Evolutionary conservation across 257 asterid genomes (phyloP).

Genomic region (Solanum appendiculatum): DNA sequence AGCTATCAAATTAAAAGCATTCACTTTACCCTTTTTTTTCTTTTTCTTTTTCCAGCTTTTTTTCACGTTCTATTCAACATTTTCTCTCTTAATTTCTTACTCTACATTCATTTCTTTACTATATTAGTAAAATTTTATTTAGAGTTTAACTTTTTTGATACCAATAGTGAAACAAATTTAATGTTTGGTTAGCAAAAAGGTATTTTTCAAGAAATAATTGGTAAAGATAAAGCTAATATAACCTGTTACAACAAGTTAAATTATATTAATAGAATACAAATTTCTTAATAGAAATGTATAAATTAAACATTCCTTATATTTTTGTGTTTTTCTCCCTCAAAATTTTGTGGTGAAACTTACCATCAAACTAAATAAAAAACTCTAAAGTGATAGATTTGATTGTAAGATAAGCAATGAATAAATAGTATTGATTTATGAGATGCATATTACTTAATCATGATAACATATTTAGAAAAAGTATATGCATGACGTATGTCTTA

Average conservation of each 20-base stretch:
- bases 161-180: neutral
- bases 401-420: neutral
- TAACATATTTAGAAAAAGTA: neutral
- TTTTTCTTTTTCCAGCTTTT: neutral
- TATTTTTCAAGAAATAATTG: neutral
- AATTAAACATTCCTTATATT: neutral
- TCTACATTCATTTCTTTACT: neutral
- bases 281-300: neutral
- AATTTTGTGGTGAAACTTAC: neutral
- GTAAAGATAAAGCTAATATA: neutral
- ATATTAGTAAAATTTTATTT: neutral
- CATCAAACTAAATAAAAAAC: neutral
- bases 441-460: neutral
- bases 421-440: neutral
- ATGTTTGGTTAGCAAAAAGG: neutral
- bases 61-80: neutral
- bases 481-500: neutral
- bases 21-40: neutral
- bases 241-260: accelerated
- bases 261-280: neutral
- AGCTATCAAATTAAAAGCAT: neutral
- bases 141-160: neutral
- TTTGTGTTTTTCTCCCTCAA: neutral
- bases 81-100: neutral
- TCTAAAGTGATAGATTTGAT: neutral